Evolutionary conservation across 331 rosid genomes (phyloP), one percentile per base, ranked within the genome.

Genomic region (Pyracantha coccinea): DNA sequence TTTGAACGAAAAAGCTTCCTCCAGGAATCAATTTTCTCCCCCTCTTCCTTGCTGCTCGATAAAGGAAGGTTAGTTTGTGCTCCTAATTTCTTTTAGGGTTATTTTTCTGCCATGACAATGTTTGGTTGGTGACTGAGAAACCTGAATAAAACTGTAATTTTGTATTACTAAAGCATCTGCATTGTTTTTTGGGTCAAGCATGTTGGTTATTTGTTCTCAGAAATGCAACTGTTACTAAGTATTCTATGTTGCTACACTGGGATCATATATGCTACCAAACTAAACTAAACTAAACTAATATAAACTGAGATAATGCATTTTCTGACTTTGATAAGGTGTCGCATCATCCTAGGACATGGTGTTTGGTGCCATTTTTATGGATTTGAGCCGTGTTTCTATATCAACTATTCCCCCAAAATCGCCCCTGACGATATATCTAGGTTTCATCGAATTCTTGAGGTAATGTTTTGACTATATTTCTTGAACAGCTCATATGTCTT

Each of bases 281-380:
- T 68, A 29, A 70, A 4, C 2, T 68, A 29, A 70, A 4, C 38
- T 33, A 33, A 33, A 33, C 38, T 33, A 33, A 33, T 7, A 7
- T 33, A 33, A 33, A 33, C 38, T 33, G 38, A 33, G 38, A 6
- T 25, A 7, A 13, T 64, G 16, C 38, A 15, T 61, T 21, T 74
- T 68, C 25, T 24, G 1, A 21, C 32, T 45, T 33, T 78, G 82
- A 68, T 78, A 66, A 32, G 21, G 55, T 57, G 53, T 57, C 6
- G 13, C 24, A 7, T 55, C 81, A 75, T 84, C 17, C 66, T 76
- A 94, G 99, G 97, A 66, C 91, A 88, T 64, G 90, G 99, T 75
- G 92, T 94, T 53, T 94, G 99, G 80, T 92, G 97, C 88, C 85
- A 90, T 23, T 95, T 92, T 81, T 97, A 94, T 65, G 99, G 97